Base-by-base conservation (phyloP, 768 basidiomycete genomes). In the Kwoniella dejecticola region DNA sequence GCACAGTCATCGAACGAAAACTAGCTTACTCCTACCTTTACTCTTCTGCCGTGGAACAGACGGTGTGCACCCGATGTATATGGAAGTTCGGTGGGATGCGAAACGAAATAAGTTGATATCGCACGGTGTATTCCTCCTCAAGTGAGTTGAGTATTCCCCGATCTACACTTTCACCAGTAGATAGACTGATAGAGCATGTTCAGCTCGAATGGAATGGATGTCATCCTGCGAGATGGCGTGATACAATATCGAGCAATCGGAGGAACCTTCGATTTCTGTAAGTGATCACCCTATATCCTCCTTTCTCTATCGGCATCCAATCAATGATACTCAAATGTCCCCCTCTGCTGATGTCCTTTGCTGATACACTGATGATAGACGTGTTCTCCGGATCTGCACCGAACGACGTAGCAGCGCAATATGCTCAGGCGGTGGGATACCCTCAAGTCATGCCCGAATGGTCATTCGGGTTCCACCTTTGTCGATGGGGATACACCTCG, bases 381-480 rank as follows among this genome's bases (percentile, higher is more conserved):
- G 79, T 91, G 79, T 83, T 90, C 72, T 84, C 87, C 29, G 87
- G 87, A 5, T 74, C 77, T 8, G 69, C 68, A 13, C 71, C 74
- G 0, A 67, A 67, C 24, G 57, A 69, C n/a, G 89, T 89, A 8
- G 83, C 88, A 49, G 83, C 87, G 62, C 89, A 90, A 75, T 88
- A 90, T 67, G 84, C 86, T 4, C 82, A 80, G 33, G 79, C 85
- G n/a, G 82, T 88, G 26, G 89, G 89, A 3, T 79, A 84, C 38
- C 88, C 89, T 2, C 84, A 84, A 29, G 86, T 87, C 84, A 85
- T 86, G 72, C 89, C 88, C 2, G 81, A 81, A 36, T 90, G 88
- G 87, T 85, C 85, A 4, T 88, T 90, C 70, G 89, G 89, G 6
- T 89, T 89, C 80, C 89, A 91, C 62, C 82, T 89, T 8, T 79